phyloP scores from a whole-genome alignment of 140 eudicot species.

The Flaveria floridana region DNA sequence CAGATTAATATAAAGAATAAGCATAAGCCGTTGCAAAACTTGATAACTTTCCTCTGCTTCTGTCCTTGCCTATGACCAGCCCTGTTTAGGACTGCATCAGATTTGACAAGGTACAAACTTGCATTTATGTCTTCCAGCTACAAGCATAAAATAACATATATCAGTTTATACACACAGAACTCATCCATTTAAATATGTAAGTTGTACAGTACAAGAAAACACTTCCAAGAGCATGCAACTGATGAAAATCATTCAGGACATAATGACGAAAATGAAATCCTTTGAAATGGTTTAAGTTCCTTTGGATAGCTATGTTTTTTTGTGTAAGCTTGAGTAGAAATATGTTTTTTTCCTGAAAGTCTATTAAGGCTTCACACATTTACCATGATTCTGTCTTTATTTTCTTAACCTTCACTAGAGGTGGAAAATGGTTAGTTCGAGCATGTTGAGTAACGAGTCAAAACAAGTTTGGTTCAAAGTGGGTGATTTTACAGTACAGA shows the following conservation, averaged over 20 bases:
- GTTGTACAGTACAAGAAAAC: constrained; percentile 4
- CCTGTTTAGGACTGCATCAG: constrained; percentile 87
- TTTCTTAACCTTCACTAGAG: background rate
- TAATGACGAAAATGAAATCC: constrained; percentile 2
- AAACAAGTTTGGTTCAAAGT: background rate
- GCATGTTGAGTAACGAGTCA: background rate
- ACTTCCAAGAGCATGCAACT: constrained; percentile 27
- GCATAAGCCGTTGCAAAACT: constrained; percentile 91
- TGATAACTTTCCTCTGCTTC: constrained; percentile 83
- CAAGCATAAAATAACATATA: constrained; percentile 32
- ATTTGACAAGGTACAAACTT: constrained; percentile 98
- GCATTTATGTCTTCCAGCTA: constrained; percentile 99
- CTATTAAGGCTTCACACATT: constrained; percentile 3
- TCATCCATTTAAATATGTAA: constrained; percentile 17
- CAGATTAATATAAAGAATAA: constrained; percentile 83
- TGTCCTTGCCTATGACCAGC: constrained; percentile 89
- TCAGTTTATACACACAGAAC: constrained; percentile 29
- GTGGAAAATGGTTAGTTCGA: background rate
- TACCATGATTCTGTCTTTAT: constrained; percentile 5
- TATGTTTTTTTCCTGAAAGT: background rate
- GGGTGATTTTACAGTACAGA: background rate
- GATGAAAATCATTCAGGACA: constrained; percentile 26
- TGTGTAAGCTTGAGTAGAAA: constrained; percentile 2
- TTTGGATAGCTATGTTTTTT: background rate
- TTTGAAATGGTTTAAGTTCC: background rate